A percentile compares a stretch with the other conserved stretches of the same genome.
phyloP scores from a whole-genome alignment of 169 alveolate species.

The Miamiensis avidus region DNA sequence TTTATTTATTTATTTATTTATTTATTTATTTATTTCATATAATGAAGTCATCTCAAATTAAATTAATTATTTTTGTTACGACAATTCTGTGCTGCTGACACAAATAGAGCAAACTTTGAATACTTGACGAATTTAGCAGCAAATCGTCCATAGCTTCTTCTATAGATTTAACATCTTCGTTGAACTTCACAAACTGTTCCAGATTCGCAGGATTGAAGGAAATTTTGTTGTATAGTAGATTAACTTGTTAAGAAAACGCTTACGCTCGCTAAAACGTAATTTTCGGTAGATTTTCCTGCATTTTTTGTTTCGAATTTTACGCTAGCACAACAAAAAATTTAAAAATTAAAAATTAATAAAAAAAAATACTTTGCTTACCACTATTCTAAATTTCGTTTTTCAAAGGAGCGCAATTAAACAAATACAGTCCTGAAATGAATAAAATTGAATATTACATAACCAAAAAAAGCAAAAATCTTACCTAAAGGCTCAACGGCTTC shows the following conservation, averaged over 20 bases:
- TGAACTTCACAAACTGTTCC: background rate
- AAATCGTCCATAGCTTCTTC: background rate
- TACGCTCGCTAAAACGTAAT: background rate
- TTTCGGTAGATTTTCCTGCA: background rate
- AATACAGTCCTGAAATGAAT: background rate
- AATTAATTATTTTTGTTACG: background rate
- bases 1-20: too few relatives aligned
- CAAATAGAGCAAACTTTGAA: background rate
- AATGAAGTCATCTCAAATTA: background rate
- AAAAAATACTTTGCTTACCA: background rate
- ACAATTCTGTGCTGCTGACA: background rate
- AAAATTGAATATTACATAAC: background rate
- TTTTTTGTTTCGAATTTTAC: background rate
- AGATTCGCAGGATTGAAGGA: background rate
- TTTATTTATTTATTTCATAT: background rate
- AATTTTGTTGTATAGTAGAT: background rate
- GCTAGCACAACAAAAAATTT: background rate
- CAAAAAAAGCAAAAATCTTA: too few relatives aligned
- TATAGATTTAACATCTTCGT: background rate
- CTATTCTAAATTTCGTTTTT: background rate
- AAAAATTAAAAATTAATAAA: too few relatives aligned
- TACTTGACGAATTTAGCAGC: background rate
- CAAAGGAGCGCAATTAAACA: background rate
- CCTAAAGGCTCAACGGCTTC: background rate
- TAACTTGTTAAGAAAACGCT: background rate